Evolutionary conservation across 371 early-diverging fungal species (phyloP).

Genomic region (Saksenaea vasiformis): DNA sequence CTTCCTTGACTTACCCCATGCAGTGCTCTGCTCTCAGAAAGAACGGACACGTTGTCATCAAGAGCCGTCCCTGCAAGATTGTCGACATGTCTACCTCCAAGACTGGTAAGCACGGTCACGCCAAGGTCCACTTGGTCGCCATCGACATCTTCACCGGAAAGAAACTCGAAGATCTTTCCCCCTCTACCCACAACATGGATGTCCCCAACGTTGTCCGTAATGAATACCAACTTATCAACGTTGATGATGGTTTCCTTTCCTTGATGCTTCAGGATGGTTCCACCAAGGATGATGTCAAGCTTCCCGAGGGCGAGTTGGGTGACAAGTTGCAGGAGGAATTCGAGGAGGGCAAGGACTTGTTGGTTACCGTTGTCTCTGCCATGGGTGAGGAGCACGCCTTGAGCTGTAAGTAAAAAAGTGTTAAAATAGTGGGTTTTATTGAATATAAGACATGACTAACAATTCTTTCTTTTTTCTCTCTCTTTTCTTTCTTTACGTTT

Average conservation of each 20-base stretch:
- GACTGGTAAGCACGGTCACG: constrained; percentile 99
- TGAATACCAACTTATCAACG: constrained; percentile 86
- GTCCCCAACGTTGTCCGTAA: constrained; percentile 92
- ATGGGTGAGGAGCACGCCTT: constrained; percentile 95
- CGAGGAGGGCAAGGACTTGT: constrained; percentile 81
- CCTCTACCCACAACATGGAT: constrained; percentile 99
- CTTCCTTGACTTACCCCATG: constrained; percentile 93
- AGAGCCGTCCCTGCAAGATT: constrained; percentile 99
- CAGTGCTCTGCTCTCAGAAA: constrained; percentile 99
- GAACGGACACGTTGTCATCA: constrained; percentile 97
- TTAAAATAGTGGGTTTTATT: too few relatives aligned
- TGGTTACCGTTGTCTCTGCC: constrained; percentile 85
- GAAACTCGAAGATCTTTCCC: constrained; percentile 94
- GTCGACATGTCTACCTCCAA: constrained; percentile 96
- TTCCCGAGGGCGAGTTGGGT: constrained; percentile 89
- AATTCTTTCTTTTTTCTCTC: background rate
- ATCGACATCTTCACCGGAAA: constrained; percentile 97
- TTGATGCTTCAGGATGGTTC: constrained; percentile 79
- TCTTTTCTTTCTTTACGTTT: background rate
- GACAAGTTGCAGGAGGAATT: constrained; percentile 74
- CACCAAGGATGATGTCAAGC: constrained; percentile 95
- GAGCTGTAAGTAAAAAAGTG: constrained; percentile 61
- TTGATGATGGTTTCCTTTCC: constrained; percentile 92
- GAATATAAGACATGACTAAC: background rate
- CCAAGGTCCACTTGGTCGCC: constrained; percentile 97